These are phyloP conservation scores for Xylaria longipes DNA, from an alignment of 495 filamentous ascomycete species.

Conservation along the genomic window DNA sequence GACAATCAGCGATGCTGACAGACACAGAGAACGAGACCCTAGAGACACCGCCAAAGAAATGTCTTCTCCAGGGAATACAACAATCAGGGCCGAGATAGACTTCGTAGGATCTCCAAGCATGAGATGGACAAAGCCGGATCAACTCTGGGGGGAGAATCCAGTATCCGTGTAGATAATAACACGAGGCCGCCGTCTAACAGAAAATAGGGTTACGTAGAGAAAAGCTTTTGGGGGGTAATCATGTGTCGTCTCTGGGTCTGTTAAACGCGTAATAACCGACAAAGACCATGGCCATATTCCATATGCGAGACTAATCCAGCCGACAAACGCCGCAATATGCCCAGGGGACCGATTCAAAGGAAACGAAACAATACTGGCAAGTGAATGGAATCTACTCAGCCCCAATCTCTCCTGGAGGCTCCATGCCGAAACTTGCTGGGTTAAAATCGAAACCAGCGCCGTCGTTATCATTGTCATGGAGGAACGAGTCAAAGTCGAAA, in stretches of 20 bases:
- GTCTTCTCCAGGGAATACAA: constrained; percentile 6
- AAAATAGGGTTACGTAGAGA: constrained; percentile 23
- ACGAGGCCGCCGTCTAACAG: constrained; percentile 33
- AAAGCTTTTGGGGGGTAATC: constrained; percentile 36
- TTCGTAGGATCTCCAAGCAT: constrained; percentile 9
- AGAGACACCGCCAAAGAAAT: constrained; percentile 8
- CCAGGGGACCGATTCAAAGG: constrained; percentile 28
- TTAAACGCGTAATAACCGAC: constrained; percentile 34
- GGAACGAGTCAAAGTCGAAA: constrained; percentile 96
- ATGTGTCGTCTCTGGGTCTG: constrained; percentile 38
- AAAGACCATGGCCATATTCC: constrained; percentile 39
- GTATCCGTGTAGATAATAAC: constrained; percentile 17
- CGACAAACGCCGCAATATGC: constrained; percentile 43
- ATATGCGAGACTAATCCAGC: constrained; percentile 43
- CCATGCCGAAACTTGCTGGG: constrained; percentile 47
- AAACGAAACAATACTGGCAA: constrained; percentile 25
- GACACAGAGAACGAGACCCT: constrained; percentile 5
- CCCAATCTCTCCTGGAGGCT: constrained; percentile 53
- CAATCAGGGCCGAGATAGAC: constrained; percentile 4
- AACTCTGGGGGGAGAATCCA: not conserved
- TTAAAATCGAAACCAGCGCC: constrained; percentile 53
- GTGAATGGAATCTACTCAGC: constrained; percentile 50
- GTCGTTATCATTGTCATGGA: constrained; percentile 60
- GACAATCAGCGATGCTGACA: not conserved
- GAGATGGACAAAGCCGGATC: constrained; percentile 4